phyloP scores from a whole-genome alignment of 768 basidiomycete genomes.

The Holtermanniella nyarrowii region DNA sequence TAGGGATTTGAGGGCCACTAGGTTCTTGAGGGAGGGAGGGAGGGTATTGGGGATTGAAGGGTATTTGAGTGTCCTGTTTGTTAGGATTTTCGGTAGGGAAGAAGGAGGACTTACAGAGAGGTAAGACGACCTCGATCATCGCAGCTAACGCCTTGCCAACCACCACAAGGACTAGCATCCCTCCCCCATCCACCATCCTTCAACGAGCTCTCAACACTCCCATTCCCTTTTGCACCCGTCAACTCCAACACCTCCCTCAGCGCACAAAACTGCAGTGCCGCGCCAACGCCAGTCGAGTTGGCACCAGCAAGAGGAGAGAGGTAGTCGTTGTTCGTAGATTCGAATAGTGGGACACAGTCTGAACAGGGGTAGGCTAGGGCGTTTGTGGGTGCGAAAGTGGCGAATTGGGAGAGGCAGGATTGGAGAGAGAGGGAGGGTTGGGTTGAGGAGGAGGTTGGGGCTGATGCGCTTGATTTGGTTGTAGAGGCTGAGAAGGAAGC shows the following conservation, averaged over 20 bases:
- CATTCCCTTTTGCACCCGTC: constrained; percentile 3
- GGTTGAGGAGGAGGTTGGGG: constrained; percentile 2
- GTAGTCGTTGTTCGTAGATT: constrained; percentile 33
- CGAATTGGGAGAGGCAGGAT: constrained; percentile 29
- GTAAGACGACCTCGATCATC: constrained; percentile 33
- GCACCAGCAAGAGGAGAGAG: constrained; percentile 14
- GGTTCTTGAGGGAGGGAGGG: constrained; percentile 24
- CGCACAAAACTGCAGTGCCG: constrained; percentile 40
- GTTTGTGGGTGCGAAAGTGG: constrained; percentile 14
- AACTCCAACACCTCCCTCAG: constrained; percentile 28
- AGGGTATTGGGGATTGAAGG: constrained; percentile 34
- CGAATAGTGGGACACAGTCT: constrained; percentile 35
- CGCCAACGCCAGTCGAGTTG: constrained; percentile 35
- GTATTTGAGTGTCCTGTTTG: constrained; percentile 26
- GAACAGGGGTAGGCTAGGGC: constrained; percentile 33
- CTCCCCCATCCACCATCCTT: constrained; percentile 16
- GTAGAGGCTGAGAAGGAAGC: constrained; percentile 12
- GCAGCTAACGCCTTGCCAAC: constrained; percentile 37
- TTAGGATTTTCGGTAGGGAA: background rate
- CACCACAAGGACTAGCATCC: constrained; percentile 31
- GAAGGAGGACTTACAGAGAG: constrained; percentile 22
- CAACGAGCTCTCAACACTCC: constrained; percentile 3
- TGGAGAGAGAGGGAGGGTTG: constrained; percentile 16
- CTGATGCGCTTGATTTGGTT: constrained; percentile 8
- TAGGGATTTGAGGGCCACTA: constrained; percentile 31